Evolutionary conservation across 106 monocot genomes (phyloP).

Genomic region (Cymbidium sinense): DNA sequence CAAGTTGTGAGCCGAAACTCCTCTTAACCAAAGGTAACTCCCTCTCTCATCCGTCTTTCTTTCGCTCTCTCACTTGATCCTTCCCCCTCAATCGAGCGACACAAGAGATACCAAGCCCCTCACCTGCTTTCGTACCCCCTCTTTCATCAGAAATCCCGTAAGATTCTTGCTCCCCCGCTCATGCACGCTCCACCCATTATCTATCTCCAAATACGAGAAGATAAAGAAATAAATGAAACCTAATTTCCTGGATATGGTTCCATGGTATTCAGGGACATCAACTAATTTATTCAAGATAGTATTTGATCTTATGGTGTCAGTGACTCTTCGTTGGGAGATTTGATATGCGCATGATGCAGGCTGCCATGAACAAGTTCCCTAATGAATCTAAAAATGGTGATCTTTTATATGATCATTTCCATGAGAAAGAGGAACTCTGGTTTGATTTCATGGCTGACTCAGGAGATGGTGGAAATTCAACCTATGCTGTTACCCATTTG

Average conservation of each 20-base stretch:
- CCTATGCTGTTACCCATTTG: slow-evolving; percentile 79
- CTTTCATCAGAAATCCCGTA: too few relatives aligned
- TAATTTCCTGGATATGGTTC: slow-evolving; percentile 99
- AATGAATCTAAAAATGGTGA: slow-evolving; percentile 67
- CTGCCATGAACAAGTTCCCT: slow-evolving; percentile 81
- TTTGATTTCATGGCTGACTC: slow-evolving; percentile 99
- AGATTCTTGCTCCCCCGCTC: too few relatives aligned
- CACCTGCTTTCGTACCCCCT: too few relatives aligned
- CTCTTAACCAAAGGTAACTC: too few relatives aligned
- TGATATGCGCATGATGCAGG: slow-evolving; percentile 99
- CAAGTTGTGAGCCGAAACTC: too few relatives aligned
- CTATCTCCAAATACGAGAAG: slow-evolving; percentile 78
- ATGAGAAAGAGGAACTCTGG: slow-evolving; percentile 80
- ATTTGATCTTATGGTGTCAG: slow-evolving; percentile 99
- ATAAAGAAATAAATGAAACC: slow-evolving; percentile 96
- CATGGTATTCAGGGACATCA: slow-evolving; percentile 99
- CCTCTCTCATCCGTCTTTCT: too few relatives aligned
- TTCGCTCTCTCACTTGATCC: too few relatives aligned
- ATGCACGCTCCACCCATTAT: slow-evolving; percentile 69
- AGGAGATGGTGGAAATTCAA: slow-evolving; percentile 98
- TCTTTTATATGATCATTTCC: slow-evolving; percentile 82
- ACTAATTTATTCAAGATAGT: slow-evolving; percentile 96
- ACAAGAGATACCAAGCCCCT: too few relatives aligned
- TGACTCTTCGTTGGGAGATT: slow-evolving; percentile 97
- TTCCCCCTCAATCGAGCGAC: too few relatives aligned